phyloP scores from a whole-genome alignment of 495 filamentous ascomycete species.

The Paragyromitra xinjiangensis region DNA sequence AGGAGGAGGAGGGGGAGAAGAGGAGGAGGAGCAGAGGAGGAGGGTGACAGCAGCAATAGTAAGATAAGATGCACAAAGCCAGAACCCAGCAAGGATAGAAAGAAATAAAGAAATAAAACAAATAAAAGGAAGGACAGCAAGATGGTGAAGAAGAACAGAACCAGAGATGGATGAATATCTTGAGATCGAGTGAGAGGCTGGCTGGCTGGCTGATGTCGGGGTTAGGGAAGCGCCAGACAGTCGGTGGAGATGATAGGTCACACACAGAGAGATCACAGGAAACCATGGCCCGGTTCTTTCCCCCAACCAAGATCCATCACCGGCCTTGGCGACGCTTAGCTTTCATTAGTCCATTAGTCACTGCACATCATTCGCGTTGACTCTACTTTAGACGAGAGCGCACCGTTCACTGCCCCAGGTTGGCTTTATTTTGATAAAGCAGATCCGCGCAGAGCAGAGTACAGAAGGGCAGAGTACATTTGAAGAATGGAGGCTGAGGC shows the following conservation, averaged over 20 bases:
- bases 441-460: background rate
- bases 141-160: background rate
- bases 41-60: background rate
- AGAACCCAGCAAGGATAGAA: background rate
- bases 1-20: background rate
- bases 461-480: background rate
- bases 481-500: background rate
- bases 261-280: background rate
- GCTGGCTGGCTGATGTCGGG: background rate
- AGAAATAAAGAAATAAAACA: background rate
- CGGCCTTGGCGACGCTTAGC: slow-evolving; percentile 33
- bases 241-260: slow-evolving; percentile 9
- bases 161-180: slow-evolving; percentile 1
- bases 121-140: background rate
- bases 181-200: slow-evolving; percentile 5
- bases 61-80: background rate
- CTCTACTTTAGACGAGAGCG: background rate
- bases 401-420: background rate
- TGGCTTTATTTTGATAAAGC: background rate
- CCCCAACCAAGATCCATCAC: slow-evolving; percentile 27
- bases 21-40: background rate
- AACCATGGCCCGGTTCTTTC: slow-evolving; percentile 23
- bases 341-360: background rate
- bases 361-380: background rate
- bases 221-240: slow-evolving; percentile 36